Percentiles rank a stretch among this genome's conserved stretches.
phyloP scores from a whole-genome alignment of 2,329 filamentous ascomycete genomes.

The Pseudophaeomoniella oleicola region DNA sequence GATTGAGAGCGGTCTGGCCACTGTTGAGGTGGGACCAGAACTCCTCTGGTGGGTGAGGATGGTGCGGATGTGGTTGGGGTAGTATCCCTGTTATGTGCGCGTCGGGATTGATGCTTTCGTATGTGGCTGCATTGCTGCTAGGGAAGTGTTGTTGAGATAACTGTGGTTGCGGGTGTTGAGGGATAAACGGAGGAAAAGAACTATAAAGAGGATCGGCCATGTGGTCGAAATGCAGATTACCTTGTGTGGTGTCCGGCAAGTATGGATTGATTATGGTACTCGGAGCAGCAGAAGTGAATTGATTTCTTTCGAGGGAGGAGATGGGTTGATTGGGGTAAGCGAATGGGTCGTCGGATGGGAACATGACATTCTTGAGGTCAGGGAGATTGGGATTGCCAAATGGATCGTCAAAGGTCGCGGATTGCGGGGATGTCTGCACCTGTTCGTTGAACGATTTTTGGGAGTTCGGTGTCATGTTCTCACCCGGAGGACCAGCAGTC shows the following conservation, averaged over 20 bases:
- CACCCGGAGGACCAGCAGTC: background rate
- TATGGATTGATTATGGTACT: background rate
- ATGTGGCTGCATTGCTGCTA: too few relatives aligned
- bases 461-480: background rate
- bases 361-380: slow-evolving; percentile 36
- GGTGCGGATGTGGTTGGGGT: too few relatives aligned
- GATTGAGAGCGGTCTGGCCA: background rate
- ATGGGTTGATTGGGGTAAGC: slow-evolving; percentile 35
- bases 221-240: background rate
- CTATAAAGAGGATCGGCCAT: background rate
- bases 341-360: slow-evolving; percentile 33
- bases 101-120: too few relatives aligned
- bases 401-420: background rate
- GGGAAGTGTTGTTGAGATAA: too few relatives aligned
- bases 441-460: background rate
- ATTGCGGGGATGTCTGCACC: background rate
- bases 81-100: too few relatives aligned
- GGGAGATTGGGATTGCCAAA: slow-evolving; percentile 18
- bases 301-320: slow-evolving; percentile 26
- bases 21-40: slow-evolving; percentile 1
- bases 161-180: too few relatives aligned
- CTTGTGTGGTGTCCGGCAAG: background rate
- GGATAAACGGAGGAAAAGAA: background rate
- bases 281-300: background rate
- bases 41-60: background rate